Evolutionary conservation across 176 grass and related monocot genomes (phyloP).

Genomic region (Melocanna baccifera): DNA sequence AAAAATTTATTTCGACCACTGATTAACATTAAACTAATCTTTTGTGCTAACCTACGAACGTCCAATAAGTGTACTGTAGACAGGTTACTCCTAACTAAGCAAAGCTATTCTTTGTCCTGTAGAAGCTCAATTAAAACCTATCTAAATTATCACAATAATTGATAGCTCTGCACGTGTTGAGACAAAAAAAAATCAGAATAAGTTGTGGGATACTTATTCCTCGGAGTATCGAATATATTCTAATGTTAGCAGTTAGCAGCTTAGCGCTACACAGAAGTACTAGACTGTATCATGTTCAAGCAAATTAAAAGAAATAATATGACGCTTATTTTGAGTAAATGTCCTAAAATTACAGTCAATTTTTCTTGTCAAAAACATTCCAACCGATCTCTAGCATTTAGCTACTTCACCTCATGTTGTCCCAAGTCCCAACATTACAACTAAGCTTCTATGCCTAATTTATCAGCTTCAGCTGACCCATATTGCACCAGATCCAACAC

Average conservation of each 20-base stretch:
- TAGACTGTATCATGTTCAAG: background rate
- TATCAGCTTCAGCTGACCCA: background rate
- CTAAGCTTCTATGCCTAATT: background rate
- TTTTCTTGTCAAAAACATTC: background rate
- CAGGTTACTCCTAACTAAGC: background rate
- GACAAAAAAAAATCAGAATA: background rate
- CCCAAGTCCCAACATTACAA: background rate
- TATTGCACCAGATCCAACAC: background rate
- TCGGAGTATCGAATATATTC: background rate
- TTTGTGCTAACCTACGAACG: background rate
- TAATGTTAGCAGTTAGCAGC: background rate
- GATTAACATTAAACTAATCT: background rate
- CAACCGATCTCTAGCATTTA: background rate
- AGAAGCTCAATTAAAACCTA: background rate
- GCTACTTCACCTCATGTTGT: slow-evolving; percentile 9
- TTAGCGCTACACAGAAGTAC: background rate
- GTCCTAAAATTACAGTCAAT: background rate
- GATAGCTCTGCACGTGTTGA: background rate
- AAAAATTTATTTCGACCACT: background rate
- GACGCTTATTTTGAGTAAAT: background rate
- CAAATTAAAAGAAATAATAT: background rate
- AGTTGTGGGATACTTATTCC: background rate
- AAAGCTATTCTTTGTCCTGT: background rate
- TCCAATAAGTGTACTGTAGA: background rate
- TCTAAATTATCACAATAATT: background rate